Evolutionary conservation across 2,329 filamentous ascomycete genomes (phyloP), one percentile per base, ranked within the genome.

Genomic region (Talaromyces funiculosus): DNA sequence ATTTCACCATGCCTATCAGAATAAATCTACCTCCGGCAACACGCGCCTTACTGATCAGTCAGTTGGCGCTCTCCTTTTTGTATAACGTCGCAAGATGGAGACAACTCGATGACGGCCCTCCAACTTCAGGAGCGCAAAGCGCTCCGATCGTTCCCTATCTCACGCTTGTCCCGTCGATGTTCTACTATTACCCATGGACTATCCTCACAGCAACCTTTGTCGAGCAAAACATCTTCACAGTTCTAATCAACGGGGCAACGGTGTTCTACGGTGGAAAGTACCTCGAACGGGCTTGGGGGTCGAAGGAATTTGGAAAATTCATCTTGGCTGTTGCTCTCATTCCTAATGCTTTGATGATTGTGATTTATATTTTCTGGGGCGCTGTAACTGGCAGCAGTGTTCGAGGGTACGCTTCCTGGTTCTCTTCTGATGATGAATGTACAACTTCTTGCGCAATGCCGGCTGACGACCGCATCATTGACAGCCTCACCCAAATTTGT

Each of bases 251-350:
- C 53, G 87, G 83, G 29, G 79, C 87, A 45, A 92, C 92, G 0
- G 77, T 97, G 58, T 96, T 92, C 75, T 90, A 96, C 78, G 93
- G 93, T 59, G 94, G 94, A 9, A 86, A 92, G 68, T 99, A 99
- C 75, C 84, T 99, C 22, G 94, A 99, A 82, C 84, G 94, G 70
- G 93, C 94, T 35, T 99, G 93, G 94, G 92, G 92, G 33, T 93
- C 90, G 26, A 85, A 84, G 61, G 93, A 97, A 75, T 90, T 97
- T 73, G 90, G 86, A 69, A 97, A 96, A 76, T 97, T 97, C 73
- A 80, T 97, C 53, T 78, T 90, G 16, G 82, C 96, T 65, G 84
- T 88, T 53, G 82, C 90, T 14, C 75, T 96, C 69, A 81, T 96
- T 59, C 92, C 94, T 35, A 97, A 97, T 75, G 66, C 89, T 18